Evolutionary conservation across 805 yeast genomes (phyloP), one percentile per base, ranked within the genome.

Genomic region (Wickerhamomyces mucosus): DNA sequence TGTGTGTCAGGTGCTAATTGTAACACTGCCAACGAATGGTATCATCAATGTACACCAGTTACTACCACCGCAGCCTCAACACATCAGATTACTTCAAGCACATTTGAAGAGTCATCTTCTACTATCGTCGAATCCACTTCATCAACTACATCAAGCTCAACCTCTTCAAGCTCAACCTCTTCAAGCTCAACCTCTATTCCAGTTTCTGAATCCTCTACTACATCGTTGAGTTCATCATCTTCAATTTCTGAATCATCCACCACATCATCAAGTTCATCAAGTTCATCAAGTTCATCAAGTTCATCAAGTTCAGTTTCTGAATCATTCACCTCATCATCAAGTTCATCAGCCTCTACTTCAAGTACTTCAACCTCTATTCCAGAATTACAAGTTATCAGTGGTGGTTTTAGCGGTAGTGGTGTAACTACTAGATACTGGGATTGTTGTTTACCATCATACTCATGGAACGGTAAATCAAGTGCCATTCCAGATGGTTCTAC

Each of bases 351-450:
- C 25, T 11, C 30, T 14, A n/a, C 19, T 15, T 14, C 33, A 11
- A 26, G 25, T 17, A 17, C 30, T 18, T 19, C 33, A 14, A 7
- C 28, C 16, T 18, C 29, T 18, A 16, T 27, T 10, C 15, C 18
- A 5, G 25, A 20, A 12, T 13, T 22, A 23, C 24, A 29, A 6
- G 7, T 26, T 3, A 11, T 31, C 22, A 11, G 17, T 10, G 36
- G 34, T n/a, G 40, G 40, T 6, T 37, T 36, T 34, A 29, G 37
- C 26, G 40, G 40, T 20, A 28, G 34, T 4, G 40, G 36, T 29
- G 32, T 18, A 12, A 37, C 38, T 15, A 34, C 38, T 9, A 28
- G 41, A 26, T 34, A 37, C 32, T 37, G 38, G 41, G 41, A 34
- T 21, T 37, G 38, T 19, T 37, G 41, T 14, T 27, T 34, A 25